Percentiles rank a stretch among this genome's conserved stretches.
Evolutionary conservation across 2,329 filamentous ascomycete genomes (phyloP).

Genomic region (Phyllosticta citrichinensis): DNA sequence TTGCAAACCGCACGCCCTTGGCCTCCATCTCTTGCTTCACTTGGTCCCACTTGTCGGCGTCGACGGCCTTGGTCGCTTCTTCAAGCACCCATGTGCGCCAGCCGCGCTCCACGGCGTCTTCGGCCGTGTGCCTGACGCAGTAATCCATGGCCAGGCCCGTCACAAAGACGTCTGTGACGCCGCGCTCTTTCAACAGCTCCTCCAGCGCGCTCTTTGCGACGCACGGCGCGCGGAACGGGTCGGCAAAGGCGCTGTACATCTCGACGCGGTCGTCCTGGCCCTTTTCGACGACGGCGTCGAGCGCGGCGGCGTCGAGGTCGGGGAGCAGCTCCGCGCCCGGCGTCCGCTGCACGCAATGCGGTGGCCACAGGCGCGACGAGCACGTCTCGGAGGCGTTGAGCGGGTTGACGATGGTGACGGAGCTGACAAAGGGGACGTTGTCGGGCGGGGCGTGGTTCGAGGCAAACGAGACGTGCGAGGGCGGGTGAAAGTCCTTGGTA

Average conservation of each 20-base stretch:
- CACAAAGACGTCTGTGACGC: slow-evolving; percentile 70
- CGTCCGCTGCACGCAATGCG: slow-evolving; percentile 73
- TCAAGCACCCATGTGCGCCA: slow-evolving; percentile 68
- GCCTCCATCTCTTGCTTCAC: slow-evolving; percentile 45
- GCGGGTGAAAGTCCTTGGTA: slow-evolving; percentile 88
- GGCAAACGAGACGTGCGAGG: slow-evolving; percentile 79
- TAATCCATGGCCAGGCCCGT: slow-evolving; percentile 83
- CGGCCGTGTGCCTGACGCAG: slow-evolving; percentile 73
- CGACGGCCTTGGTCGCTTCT: slow-evolving; percentile 68
- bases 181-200: slow-evolving; percentile 42
- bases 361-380: slow-evolving; percentile 70
- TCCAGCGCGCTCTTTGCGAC: slow-evolving; percentile 54
- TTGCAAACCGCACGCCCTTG: slow-evolving; percentile 54
- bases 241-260: slow-evolving; percentile 79
- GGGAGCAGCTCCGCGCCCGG: slow-evolving; percentile 62
- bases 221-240: slow-evolving; percentile 62
- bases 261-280: slow-evolving; percentile 65
- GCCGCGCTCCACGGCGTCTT: slow-evolving; percentile 66
- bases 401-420: slow-evolving; percentile 57
- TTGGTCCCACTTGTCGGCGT: slow-evolving; percentile 47
- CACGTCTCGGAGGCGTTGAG: slow-evolving; percentile 52
- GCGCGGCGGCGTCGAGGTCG: slow-evolving; percentile 43
- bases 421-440: slow-evolving; percentile 58
- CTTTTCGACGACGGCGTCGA: slow-evolving; percentile 60
- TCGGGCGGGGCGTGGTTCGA: slow-evolving; percentile 57